Evolutionary conservation across 345 rosid species (phyloP).

Genomic region (Bruguiera parviflora): DNA sequence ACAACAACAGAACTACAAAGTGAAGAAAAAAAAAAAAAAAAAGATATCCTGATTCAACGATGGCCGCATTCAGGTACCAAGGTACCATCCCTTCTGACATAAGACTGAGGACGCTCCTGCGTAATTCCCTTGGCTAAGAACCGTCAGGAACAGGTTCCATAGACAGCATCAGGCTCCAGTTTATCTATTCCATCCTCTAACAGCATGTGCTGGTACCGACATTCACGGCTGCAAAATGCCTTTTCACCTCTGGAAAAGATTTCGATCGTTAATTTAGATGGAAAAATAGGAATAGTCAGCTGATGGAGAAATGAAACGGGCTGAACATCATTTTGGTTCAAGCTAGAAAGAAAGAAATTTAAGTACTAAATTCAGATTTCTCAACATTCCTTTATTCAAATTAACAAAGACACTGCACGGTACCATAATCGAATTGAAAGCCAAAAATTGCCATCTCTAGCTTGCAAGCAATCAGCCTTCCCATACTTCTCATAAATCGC

Average conservation of each 20-base stretch:
- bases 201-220: constrained; percentile 68
- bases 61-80: constrained; percentile 6
- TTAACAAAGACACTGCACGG: no score
- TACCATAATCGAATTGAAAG: background rate
- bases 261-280: background rate
- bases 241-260: constrained; percentile 62
- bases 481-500: constrained; percentile 8
- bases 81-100: background rate
- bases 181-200: constrained; percentile 39
- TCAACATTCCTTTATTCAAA: background rate
- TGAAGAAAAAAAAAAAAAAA: background rate
- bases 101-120: background rate
- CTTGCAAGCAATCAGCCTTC: background rate
- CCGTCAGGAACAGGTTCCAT: constrained; percentile 18
- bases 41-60: background rate
- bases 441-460: background rate
- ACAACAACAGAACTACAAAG: constrained; percentile 6
- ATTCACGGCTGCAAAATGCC: constrained; percentile 86
- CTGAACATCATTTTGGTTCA: no score
- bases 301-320: no score
- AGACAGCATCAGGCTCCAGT: constrained; percentile 20
- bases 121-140: background rate
- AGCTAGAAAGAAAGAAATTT: background rate
- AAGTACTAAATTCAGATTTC: background rate
- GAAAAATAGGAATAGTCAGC: background rate